Percentiles rank a stretch among this genome's conserved stretches.
phyloP scores from a whole-genome alignment of 1,139 yeast genomes.

The Saccharomyces hybrid region DNA sequence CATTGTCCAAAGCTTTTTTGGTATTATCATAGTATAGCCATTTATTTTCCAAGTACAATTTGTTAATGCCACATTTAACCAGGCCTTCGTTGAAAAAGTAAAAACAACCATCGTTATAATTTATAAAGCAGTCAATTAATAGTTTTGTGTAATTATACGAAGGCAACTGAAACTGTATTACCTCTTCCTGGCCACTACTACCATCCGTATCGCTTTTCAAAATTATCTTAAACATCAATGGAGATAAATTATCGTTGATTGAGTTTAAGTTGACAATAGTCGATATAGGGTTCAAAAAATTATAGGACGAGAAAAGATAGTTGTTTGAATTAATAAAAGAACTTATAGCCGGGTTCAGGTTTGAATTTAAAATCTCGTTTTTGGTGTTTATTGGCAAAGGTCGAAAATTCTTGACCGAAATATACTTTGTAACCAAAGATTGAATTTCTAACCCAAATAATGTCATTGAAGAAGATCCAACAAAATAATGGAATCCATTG shows the following conservation, averaged over 20 bases:
- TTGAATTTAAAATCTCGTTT: background rate
- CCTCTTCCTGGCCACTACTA: conserved; percentile 29
- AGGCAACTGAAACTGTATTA: conserved; percentile 58
- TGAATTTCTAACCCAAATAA: conserved; percentile 70
- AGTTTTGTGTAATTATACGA: conserved; percentile 70
- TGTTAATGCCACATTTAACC: conserved; percentile 56
- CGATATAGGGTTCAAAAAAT: background rate
- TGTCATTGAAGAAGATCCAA: conserved; percentile 78
- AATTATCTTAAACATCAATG: conserved; percentile 53
- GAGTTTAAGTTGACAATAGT: background rate
- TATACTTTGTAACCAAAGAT: conserved; percentile 35
- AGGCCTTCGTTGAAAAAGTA: conserved; percentile 80
- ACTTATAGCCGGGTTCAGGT: background rate
- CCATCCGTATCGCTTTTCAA: conserved; percentile 60
- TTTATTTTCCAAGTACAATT: conserved; percentile 43
- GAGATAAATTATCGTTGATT: background rate
- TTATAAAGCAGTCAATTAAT: conserved; percentile 66
- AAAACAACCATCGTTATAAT: conserved; percentile 78
- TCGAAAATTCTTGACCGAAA: conserved; percentile 14
- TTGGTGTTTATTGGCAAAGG: conserved; percentile 13
- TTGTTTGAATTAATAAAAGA: background rate
- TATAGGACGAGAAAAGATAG: background rate
- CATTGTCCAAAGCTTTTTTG: conserved; percentile 13
- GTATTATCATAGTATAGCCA: conserved; percentile 39
- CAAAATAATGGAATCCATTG: conserved; percentile 67